phyloP scores from a whole-genome alignment of 2,329 filamentous ascomycete species.

The Botrytis porri region DNA sequence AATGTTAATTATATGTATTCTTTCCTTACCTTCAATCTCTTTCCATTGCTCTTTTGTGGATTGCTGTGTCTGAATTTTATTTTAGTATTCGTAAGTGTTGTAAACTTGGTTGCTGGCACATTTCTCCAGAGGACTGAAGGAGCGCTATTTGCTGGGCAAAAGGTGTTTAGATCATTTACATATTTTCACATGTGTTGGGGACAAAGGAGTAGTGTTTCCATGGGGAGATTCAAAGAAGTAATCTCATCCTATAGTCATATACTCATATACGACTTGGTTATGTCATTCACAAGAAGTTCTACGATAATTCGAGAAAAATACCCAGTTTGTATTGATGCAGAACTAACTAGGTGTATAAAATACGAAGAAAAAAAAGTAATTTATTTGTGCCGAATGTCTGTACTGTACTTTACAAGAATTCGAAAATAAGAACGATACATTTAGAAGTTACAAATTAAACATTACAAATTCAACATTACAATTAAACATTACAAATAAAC shows the following conservation, averaged over 20 bases:
- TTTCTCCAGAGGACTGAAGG: accelerated
- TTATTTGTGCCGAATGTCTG: background rate
- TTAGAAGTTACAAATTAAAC: background rate
- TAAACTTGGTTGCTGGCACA: background rate
- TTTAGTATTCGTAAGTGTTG: background rate
- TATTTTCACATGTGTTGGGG: background rate
- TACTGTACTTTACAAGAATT: background rate
- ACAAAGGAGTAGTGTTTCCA: background rate
- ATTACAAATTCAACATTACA: background rate
- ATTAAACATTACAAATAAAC: background rate
- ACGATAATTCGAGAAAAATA: background rate
- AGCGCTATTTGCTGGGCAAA: background rate
- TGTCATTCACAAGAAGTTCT: background rate
- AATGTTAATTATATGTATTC: background rate
- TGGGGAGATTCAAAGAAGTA: background rate
- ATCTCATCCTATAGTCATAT: background rate
- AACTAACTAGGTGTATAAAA: background rate
- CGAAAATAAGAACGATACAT: background rate
- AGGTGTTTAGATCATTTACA: background rate
- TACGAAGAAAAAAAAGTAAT: background rate
- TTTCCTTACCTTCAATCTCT: background rate
- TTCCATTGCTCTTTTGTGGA: background rate
- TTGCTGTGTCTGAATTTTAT: background rate
- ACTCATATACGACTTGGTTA: background rate
- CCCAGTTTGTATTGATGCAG: background rate